Evolutionary conservation across 2,329 filamentous ascomycete species (phyloP).

Genomic region (Mycogone perniciosa): DNA sequence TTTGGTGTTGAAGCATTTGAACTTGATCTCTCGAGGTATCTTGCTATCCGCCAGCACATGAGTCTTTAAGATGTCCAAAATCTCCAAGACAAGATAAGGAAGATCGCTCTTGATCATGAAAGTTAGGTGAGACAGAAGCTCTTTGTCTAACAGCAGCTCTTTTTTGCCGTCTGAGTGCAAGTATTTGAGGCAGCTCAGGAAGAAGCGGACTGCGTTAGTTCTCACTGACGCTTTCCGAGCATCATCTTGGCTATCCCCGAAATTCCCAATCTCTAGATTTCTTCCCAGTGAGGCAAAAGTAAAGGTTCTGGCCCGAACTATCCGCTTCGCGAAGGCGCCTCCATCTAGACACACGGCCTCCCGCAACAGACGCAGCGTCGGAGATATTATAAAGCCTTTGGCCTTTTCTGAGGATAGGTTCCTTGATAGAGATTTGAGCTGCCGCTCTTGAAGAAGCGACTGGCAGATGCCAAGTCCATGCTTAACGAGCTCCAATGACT

Average conservation of each 20-base stretch:
- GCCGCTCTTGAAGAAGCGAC: slow-evolving; percentile 71
- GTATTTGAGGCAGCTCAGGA: slow-evolving; percentile 72
- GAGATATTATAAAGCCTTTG: slow-evolving; percentile 84
- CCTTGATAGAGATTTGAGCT: slow-evolving; percentile 72
- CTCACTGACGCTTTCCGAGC: slow-evolving; percentile 68
- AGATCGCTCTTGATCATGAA: slow-evolving; percentile 74
- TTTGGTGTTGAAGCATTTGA: slow-evolving; percentile 66
- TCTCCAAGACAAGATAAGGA: slow-evolving; percentile 65
- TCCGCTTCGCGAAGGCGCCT: slow-evolving; percentile 66
- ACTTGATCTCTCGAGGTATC: slow-evolving; percentile 68
- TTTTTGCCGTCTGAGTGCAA: slow-evolving; percentile 70
- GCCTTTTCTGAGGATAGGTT: slow-evolving; percentile 73
- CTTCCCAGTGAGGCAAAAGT: slow-evolving; percentile 75
- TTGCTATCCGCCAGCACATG: slow-evolving; percentile 69
- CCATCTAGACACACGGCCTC: slow-evolving; percentile 85
- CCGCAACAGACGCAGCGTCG: slow-evolving; percentile 75
- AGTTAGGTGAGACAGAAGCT: slow-evolving; percentile 76
- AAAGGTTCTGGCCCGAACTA: slow-evolving; percentile 71
- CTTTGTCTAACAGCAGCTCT: slow-evolving; percentile 72
- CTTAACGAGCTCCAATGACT: slow-evolving; percentile 64
- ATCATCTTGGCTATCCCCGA: slow-evolving; percentile 54
- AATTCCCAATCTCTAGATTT: slow-evolving; percentile 67
- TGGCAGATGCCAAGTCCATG: slow-evolving; percentile 74
- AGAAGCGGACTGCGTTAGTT: slow-evolving; percentile 74
- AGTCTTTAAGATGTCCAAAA: slow-evolving; percentile 63